phyloP scores from a whole-genome alignment of 345 rosid genomes.

The Linum usitatissimum region DNA sequence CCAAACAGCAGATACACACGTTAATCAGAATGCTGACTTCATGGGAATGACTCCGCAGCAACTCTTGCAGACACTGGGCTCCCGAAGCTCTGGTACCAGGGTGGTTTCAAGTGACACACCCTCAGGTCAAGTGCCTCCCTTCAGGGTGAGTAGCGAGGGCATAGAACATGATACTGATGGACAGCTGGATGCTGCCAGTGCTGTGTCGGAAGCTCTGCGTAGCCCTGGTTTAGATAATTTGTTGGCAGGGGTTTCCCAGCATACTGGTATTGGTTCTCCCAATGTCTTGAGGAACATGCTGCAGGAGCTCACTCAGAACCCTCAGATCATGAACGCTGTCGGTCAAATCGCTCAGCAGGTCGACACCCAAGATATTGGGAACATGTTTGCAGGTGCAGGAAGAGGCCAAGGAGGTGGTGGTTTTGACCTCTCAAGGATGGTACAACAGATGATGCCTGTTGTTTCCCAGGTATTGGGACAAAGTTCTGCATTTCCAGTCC shows the following conservation, averaged over 20 bases:
- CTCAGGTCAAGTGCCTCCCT: constrained; percentile 15
- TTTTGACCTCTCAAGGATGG: constrained; percentile 67
- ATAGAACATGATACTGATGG: constrained; percentile 29
- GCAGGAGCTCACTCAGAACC: constrained; percentile 73
- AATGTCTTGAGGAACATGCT: constrained; percentile 70
- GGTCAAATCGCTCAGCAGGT: constrained; percentile 86
- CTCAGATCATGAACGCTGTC: constrained; percentile 73
- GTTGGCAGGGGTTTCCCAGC: constrained; percentile 58
- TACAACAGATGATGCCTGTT: constrained; percentile 92
- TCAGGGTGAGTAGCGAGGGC: constrained; percentile 1
- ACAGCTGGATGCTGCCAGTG: constrained; percentile 41
- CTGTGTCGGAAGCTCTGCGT: constrained; percentile 57
- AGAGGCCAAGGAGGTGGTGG: constrained; percentile 45
- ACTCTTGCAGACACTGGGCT: constrained; percentile 51
- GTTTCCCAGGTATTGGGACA: constrained; percentile 69
- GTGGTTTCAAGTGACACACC: constrained; percentile 11
- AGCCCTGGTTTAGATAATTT: constrained; percentile 63
- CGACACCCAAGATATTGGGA: constrained; percentile 60
- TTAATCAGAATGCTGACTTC: constrained; percentile 24
- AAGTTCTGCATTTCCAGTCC: constrained; percentile 10
- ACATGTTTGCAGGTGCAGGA: constrained; percentile 55
- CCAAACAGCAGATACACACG: constrained; percentile 29
- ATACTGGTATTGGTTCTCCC: constrained; percentile 73
- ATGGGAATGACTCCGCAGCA: constrained; percentile 39
- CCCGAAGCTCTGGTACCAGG: constrained; percentile 32